A percentile compares a stretch with the other conserved stretches of the same genome.
Conservation (phyloP, 768 basidiomycete species). For the Boletus vermiculosoides region DNA sequence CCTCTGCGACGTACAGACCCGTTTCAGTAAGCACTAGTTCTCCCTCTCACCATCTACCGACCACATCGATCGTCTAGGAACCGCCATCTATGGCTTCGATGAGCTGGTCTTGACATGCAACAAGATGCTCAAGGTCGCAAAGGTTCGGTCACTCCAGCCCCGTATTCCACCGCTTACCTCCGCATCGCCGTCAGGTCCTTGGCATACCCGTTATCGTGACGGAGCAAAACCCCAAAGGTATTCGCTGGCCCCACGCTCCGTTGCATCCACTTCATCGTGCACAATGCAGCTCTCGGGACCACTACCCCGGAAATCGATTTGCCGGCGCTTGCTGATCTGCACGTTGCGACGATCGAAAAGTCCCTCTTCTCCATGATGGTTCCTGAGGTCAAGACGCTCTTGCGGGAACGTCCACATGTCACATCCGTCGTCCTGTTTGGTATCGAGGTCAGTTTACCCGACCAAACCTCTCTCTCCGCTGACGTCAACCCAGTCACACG, state of each 20-base stretch:
- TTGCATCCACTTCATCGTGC: constrained; percentile 4
- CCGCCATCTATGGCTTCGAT: constrained; percentile 68
- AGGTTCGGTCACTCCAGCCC: constrained; percentile 40
- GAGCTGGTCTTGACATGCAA: constrained; percentile 64
- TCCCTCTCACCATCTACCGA: not conserved
- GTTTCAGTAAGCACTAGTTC: constrained; percentile 54
- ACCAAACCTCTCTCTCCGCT: not conserved
- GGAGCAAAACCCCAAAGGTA: constrained; percentile 81
- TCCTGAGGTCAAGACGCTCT: constrained; percentile 54
- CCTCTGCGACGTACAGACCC: constrained; percentile 80
- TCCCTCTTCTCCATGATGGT: constrained; percentile 85
- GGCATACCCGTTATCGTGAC: constrained; percentile 75
- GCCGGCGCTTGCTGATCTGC: constrained; percentile 51
- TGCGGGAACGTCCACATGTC: constrained; percentile 48
- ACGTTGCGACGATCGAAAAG: constrained; percentile 68
- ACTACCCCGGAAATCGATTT: constrained; percentile 63
- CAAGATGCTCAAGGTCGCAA: constrained; percentile 77
- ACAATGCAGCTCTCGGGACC: constrained; percentile 59
- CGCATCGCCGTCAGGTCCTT: constrained; percentile 45
- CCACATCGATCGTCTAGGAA: constrained; percentile 31
- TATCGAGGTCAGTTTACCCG: constrained; percentile 64
- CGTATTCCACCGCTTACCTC: not conserved
- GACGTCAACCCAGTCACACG: constrained; percentile 61
- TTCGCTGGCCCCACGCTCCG: not conserved
- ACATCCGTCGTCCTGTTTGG: constrained; percentile 76